phyloP scores from a whole-genome alignment of 352 stramenopile genomes.

The Globisporangium iwayamae region DNA sequence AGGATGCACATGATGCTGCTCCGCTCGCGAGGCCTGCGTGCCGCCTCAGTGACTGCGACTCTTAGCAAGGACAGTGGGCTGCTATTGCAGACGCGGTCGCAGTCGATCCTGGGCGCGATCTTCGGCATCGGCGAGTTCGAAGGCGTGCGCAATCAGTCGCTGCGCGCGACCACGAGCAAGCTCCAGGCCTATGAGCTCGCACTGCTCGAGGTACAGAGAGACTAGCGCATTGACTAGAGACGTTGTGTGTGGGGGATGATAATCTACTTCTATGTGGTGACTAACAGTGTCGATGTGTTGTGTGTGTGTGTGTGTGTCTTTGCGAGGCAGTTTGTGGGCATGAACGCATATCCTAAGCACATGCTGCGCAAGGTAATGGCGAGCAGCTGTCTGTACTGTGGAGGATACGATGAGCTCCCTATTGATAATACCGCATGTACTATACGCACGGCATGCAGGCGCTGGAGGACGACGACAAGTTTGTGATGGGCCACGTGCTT shows the following conservation, averaged over 20 bases:
- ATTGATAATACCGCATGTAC: not conserved
- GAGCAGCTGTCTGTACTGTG: not conserved
- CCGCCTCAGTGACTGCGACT: not conserved
- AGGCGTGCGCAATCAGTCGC: constrained; percentile 51
- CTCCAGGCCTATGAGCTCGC: constrained; percentile 69
- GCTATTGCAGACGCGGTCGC: constrained; percentile 22
- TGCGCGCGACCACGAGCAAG: constrained; percentile 56
- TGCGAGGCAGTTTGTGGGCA: constrained; percentile 55
- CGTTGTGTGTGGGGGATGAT: not conserved
- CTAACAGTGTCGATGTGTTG: not conserved
- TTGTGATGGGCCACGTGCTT: constrained; percentile 84
- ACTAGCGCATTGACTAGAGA: not conserved
- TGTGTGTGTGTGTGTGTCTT: not conserved
- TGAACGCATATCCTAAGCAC: constrained; percentile 77
- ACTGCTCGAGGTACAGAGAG: constrained; percentile 44
- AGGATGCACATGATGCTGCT: constrained; percentile 2
- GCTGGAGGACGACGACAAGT: constrained; percentile 49
- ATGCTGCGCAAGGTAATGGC: constrained; percentile 50
- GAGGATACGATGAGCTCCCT: not conserved
- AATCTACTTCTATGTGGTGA: not conserved
- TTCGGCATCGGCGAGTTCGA: constrained; percentile 85
- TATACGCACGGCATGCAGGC: constrained; percentile 19
- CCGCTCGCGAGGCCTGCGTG: not conserved
- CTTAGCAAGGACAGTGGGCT: not conserved
- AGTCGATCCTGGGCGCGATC: constrained; percentile 71